Evolutionary conservation across 108 stramenopile species (phyloP), one percentile per base, ranked within the genome.

Genomic region (Schizochytrium sp.): DNA sequence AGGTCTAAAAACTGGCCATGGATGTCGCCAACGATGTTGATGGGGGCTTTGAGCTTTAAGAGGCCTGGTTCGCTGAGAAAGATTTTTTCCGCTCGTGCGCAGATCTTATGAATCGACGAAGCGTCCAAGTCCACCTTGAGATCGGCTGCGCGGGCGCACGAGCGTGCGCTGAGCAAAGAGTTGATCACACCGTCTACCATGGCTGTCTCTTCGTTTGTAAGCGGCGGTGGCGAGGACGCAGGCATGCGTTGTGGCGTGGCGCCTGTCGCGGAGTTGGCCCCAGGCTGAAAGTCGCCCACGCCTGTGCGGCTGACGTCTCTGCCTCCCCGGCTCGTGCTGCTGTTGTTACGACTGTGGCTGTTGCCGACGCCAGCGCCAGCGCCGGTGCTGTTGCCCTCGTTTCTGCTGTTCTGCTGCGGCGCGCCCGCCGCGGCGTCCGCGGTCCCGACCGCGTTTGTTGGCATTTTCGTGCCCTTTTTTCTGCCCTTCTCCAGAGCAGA

Each of bases 1-100:
- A 96, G 89, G 89, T 96, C 96, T 63, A 92, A 93, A 89, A 95
- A 96, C 91, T 96, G 96, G 44, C 95, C 95, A 87, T 96, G 96
- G 53, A 96, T 89, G 96, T 98, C 87, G 23, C 92, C 92, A 19
- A 87, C 88, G 53, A 91, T 83, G 19, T 91, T 91, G 47, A 91
- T 87, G 28, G 90, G 90, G 55, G 90, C 90, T 21, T 88, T 89
- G 60, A 91, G 60, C 60, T 91, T 87, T 18, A 91, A 60, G 34
- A 91, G 47, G 58, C 71, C 88, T 29, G 90, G 90, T 53, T 91
- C 87, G 29, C 41, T 45, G n/a, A 89, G 28, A 44, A 91, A 98
- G 57, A 99, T 93, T 72, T 97, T 97, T 90, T 97, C 90, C 5
- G 91, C 90, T 63, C 72, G 93, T 14, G 88, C 87, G 60, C 92